Evolutionary conservation across 129 eudicot species (phyloP).

Genomic region (Helichrysum umbraculigerum): DNA sequence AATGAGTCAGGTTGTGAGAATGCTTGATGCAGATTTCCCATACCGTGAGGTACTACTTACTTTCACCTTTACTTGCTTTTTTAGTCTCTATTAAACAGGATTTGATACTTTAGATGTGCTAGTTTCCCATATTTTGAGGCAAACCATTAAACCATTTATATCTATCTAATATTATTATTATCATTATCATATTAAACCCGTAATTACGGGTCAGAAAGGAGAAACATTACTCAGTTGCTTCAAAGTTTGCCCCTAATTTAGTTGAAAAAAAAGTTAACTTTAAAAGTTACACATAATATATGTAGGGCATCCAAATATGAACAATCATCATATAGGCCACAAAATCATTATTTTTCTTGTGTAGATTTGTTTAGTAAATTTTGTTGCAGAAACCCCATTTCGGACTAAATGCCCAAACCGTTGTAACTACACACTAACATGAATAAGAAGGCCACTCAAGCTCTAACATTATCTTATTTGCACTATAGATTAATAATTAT

Average conservation of each 20-base stretch:
- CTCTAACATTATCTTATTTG: background rate
- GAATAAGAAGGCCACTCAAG: background rate
- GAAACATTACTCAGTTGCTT: background rate
- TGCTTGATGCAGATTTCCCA: conserved; percentile 87
- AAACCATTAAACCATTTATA: conserved; percentile 4
- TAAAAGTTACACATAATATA: too few relatives aligned
- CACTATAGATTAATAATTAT: background rate
- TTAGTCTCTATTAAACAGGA: background rate
- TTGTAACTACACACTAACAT: background rate
- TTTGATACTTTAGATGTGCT: too few relatives aligned
- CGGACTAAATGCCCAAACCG: background rate
- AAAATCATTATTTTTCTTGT: background rate
- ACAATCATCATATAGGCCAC: background rate
- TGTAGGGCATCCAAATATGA: background rate
- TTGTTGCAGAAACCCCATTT: background rate
- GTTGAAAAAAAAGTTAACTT: background rate
- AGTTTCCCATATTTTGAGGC: background rate
- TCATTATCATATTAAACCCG: background rate
- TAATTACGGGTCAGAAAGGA: background rate
- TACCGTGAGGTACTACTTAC: conserved; percentile 72
- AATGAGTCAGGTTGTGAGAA: conserved; percentile 94
- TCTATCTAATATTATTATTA: too few relatives aligned
- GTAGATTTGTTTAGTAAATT: background rate
- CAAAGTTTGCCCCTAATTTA: background rate
- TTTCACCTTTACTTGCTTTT: background rate